A percentile compares a stretch with the other conserved stretches of the same genome.
phyloP scores from a whole-genome alignment of 345 rosid genomes.

The Dipteronia dyeriana region DNA sequence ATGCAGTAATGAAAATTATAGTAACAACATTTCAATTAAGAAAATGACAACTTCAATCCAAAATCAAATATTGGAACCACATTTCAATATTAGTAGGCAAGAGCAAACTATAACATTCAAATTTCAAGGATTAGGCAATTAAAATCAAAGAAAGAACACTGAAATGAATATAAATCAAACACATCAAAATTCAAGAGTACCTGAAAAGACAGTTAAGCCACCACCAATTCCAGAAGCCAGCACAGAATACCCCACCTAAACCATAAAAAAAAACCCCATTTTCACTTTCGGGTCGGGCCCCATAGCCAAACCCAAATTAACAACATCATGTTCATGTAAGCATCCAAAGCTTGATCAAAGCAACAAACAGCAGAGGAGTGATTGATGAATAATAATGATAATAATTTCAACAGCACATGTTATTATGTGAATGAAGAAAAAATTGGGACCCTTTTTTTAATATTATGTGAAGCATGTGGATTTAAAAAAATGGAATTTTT shows the following conservation, averaged over 20 bases:
- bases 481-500: neutral
- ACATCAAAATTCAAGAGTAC: slow-evolving; percentile 38
- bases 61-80: slow-evolving; percentile 19
- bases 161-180: slow-evolving; percentile 12
- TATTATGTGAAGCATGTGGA: neutral
- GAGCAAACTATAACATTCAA: slow-evolving; percentile 8
- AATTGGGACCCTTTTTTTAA: neutral
- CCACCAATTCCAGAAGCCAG: slow-evolving; percentile 26
- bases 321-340: slow-evolving; percentile 19
- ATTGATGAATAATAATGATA: slow-evolving; percentile 12
- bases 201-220: slow-evolving; percentile 32
- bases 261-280: slow-evolving; percentile 6
- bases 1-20: slow-evolving; percentile 23
- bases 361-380: slow-evolving; percentile 28
- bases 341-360: slow-evolving; percentile 40
- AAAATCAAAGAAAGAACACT: slow-evolving; percentile 20
- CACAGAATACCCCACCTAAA: slow-evolving; percentile 21
- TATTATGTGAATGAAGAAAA: slow-evolving; percentile 11
- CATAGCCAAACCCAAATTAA: slow-evolving; percentile 4
- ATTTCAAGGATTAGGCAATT: slow-evolving; percentile 21
- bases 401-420: neutral
- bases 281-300: slow-evolving; percentile 29
- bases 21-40: neutral
- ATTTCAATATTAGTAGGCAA: slow-evolving; percentile 35
- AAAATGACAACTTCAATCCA: slow-evolving; percentile 7